Evolutionary conservation across 805 yeast species (phyloP).

Genomic region (Ogataea trehalophila): DNA sequence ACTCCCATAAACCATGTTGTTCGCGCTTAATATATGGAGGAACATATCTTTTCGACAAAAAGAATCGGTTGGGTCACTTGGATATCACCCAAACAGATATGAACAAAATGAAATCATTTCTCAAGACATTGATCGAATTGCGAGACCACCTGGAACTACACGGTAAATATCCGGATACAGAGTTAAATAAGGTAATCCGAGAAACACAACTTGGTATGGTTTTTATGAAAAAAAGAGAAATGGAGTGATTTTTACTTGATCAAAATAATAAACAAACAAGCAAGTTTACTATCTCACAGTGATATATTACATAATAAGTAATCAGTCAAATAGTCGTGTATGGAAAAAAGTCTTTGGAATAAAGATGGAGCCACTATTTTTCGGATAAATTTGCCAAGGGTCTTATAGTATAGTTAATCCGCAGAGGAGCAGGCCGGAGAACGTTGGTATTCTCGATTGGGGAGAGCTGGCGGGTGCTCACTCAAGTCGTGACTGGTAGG

Average conservation of each 20-base stretch:
- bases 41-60: constrained; percentile 12
- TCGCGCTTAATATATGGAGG: constrained; percentile 12
- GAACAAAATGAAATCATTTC: constrained; percentile 25
- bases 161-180: constrained; percentile 10
- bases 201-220: constrained; percentile 53
- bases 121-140: constrained; percentile 23
- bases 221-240: constrained; percentile 51
- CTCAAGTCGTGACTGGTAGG: too few relatives aligned
- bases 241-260: constrained; percentile 24
- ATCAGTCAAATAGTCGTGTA: too few relatives aligned
- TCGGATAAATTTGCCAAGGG: too few relatives aligned
- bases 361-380: too few relatives aligned
- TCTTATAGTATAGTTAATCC: too few relatives aligned
- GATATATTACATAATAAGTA: too few relatives aligned
- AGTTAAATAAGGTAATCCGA: constrained; percentile 22
- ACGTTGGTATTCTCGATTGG: too few relatives aligned
- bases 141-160: constrained; percentile 2
- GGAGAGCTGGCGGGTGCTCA: too few relatives aligned
- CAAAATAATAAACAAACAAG: too few relatives aligned
- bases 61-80: constrained; percentile 12
- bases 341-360: too few relatives aligned
- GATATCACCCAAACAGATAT: constrained; percentile 25
- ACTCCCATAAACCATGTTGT: constrained; percentile 11
- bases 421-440: too few relatives aligned
- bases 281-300: too few relatives aligned